Percentiles rank a stretch among this genome's conserved stretches.
These are phyloP conservation scores for Helicostylum pulchrum DNA, from an alignment of 192 early-diverging fungal species.

Conservation along the genomic window DNA sequence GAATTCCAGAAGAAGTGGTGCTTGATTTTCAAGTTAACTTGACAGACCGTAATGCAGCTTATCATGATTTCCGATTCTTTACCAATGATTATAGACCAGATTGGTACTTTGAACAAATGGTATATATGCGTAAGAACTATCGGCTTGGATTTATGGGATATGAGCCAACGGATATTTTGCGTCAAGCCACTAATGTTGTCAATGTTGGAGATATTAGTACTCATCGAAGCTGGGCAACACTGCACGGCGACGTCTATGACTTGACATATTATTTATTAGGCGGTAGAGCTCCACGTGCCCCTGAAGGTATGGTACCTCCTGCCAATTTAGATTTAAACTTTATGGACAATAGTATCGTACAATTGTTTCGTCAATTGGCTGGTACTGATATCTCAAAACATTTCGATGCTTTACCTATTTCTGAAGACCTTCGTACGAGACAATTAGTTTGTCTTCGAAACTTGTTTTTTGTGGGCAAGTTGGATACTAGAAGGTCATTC, in stretches of 20 bases:
- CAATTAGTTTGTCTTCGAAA: slow-evolving; percentile 78
- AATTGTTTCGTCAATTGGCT: slow-evolving; percentile 63
- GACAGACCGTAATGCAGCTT: slow-evolving; percentile 49
- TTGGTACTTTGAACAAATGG: slow-evolving; percentile 69
- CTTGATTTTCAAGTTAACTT: slow-evolving; percentile 51
- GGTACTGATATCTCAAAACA: slow-evolving; percentile 63
- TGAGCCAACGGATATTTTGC: slow-evolving; percentile 55
- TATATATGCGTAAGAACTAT: slow-evolving; percentile 59
- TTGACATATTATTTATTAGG: slow-evolving; percentile 65
- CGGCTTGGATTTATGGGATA: slow-evolving; percentile 68
- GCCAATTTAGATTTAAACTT: slow-evolving; percentile 53
- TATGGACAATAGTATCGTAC: slow-evolving; percentile 56
- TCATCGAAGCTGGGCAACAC: slow-evolving; percentile 56
- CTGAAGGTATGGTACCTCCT: slow-evolving; percentile 39
- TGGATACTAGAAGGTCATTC: slow-evolving; percentile 82
- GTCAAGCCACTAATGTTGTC: slow-evolving; percentile 46
- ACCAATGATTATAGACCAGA: slow-evolving; percentile 61
- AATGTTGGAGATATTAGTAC: slow-evolving; percentile 39
- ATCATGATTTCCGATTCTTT: slow-evolving; percentile 75
- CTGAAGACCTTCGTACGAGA: slow-evolving; percentile 38
- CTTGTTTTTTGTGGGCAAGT: slow-evolving; percentile 82
- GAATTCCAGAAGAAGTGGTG: slow-evolving; percentile 46
- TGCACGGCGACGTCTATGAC: slow-evolving; percentile 74
- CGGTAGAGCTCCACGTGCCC: slow-evolving; percentile 45
- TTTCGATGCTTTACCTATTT: slow-evolving; percentile 60